Conservation (phyloP, 106 monocot species). For the Cymbidium sinense region DNA sequence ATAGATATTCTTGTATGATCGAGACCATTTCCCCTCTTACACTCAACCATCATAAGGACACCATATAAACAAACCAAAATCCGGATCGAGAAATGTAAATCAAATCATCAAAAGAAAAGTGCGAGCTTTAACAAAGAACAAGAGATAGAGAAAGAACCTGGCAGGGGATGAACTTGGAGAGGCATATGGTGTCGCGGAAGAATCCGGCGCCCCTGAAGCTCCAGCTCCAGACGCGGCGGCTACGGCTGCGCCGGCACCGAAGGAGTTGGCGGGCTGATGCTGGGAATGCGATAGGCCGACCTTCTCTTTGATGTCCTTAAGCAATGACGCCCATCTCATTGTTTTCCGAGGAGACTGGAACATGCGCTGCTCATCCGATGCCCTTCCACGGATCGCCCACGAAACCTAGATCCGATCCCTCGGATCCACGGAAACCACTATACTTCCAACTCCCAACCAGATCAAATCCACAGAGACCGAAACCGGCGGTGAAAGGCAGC, state of each 20-base stretch:
- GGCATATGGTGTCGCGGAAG: constrained; percentile 11
- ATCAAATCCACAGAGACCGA: background rate
- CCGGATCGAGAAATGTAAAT: background rate
- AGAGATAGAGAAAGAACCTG: constrained; percentile 27
- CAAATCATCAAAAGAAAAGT: background rate
- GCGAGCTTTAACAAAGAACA: background rate
- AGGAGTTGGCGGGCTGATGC: constrained; percentile 17
- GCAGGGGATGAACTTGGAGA: constrained; percentile 37
- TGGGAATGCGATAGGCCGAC: constrained; percentile 44
- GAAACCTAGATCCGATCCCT: constrained; percentile 28
- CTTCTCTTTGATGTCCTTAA: constrained; percentile 90
- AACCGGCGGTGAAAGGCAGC: background rate
- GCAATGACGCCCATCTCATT: constrained; percentile 92
- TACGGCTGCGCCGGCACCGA: constrained; percentile 7
- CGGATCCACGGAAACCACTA: background rate
- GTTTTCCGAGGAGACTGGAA: constrained; percentile 48
- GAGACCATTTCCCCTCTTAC: background rate
- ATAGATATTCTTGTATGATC: background rate
- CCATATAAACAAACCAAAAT: background rate
- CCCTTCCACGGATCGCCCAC: constrained; percentile 6
- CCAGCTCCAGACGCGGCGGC: constrained; percentile 16
- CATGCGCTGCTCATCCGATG: constrained; percentile 32
- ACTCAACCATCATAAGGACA: background rate
- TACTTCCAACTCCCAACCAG: background rate
- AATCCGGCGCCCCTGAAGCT: constrained; percentile 13